Evolutionary conservation across 495 filamentous ascomycete genomes (phyloP).

Genomic region (Aspergillus carlsbadensis): DNA sequence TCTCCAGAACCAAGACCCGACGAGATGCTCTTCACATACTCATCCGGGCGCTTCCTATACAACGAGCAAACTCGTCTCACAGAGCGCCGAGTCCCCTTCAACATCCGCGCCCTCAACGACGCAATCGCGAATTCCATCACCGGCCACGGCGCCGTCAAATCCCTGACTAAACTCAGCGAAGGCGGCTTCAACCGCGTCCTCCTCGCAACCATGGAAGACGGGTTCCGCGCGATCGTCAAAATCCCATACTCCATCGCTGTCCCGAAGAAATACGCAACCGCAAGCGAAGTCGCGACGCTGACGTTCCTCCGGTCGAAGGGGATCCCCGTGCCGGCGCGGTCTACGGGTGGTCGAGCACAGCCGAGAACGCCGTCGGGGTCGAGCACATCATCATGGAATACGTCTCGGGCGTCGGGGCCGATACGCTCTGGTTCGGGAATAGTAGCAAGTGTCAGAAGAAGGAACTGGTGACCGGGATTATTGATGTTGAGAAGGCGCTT

Average conservation of each 20-base stretch:
- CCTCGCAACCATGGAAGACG: slow-evolving; percentile 27
- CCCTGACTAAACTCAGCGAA: slow-evolving; percentile 23
- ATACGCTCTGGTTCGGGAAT: too few relatives aligned
- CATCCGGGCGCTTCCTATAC: slow-evolving; percentile 21
- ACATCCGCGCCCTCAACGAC: slow-evolving; percentile 19
- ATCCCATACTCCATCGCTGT: slow-evolving; percentile 23
- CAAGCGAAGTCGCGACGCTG: slow-evolving; percentile 41
- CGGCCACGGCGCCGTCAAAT: slow-evolving; percentile 15
- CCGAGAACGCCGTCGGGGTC: too few relatives aligned
- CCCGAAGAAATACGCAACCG: slow-evolving; percentile 25
- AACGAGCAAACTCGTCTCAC: slow-evolving; percentile 19
- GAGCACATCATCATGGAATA: too few relatives aligned
- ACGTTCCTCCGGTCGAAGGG: slow-evolving; percentile 27
- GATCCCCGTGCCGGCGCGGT: too few relatives aligned
- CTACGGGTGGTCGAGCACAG: too few relatives aligned
- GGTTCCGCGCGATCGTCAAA: slow-evolving; percentile 23
- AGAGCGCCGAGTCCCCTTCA: slow-evolving; percentile 23
- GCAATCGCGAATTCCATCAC: slow-evolving; percentile 14
- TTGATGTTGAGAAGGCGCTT: too few relatives aligned
- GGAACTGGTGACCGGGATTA: too few relatives aligned
- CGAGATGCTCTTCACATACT: slow-evolving; percentile 17
- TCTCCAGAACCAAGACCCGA: neutral
- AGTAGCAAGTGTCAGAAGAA: too few relatives aligned
- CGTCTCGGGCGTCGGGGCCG: too few relatives aligned
- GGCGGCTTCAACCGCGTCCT: slow-evolving; percentile 32